These are phyloP conservation scores for Tulasnella sp. DNA, from an alignment of 768 basidiomycete genomes.

Conservation along the genomic window DNA sequence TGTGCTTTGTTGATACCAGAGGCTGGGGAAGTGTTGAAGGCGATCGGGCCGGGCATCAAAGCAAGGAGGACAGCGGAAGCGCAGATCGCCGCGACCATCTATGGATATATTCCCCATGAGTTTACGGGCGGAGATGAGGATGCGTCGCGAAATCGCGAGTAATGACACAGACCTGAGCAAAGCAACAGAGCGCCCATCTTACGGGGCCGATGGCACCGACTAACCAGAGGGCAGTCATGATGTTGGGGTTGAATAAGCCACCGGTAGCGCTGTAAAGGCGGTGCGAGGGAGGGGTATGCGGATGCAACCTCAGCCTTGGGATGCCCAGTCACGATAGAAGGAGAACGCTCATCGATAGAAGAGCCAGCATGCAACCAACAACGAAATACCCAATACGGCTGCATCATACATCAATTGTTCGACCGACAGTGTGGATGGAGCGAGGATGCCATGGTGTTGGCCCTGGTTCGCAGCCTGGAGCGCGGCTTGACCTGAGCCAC, in stretches of 20 bases:
- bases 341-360: conserved; percentile 38
- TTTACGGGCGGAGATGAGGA: too few species aligned
- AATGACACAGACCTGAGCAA: conserved; percentile 40
- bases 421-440: conserved; percentile 23
- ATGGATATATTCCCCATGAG: too few species aligned
- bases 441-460: conserved; percentile 24
- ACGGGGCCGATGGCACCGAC: conserved; percentile 44
- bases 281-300: neutral
- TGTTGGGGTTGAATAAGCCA: conserved; percentile 55
- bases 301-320: neutral
- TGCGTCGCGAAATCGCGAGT: too few species aligned
- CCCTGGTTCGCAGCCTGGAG: conserved; percentile 13
- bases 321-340: neutral
- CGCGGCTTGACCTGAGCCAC: conserved; percentile 27
- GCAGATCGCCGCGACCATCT: conserved; percentile 45
- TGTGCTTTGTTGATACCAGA: conserved; percentile 42
- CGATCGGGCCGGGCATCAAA: conserved; percentile 44
- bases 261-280: conserved; percentile 35
- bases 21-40: conserved; percentile 38
- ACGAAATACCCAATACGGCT: conserved; percentile 48
- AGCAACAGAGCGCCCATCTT: conserved; percentile 47
- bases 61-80: conserved; percentile 46
- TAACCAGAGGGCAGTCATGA: conserved; percentile 49
- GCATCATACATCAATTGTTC: conserved; percentile 46
- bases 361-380: conserved; percentile 55